Conservation (phyloP, 495 filamentous ascomycete species). For the Penicillium silybi region DNA sequence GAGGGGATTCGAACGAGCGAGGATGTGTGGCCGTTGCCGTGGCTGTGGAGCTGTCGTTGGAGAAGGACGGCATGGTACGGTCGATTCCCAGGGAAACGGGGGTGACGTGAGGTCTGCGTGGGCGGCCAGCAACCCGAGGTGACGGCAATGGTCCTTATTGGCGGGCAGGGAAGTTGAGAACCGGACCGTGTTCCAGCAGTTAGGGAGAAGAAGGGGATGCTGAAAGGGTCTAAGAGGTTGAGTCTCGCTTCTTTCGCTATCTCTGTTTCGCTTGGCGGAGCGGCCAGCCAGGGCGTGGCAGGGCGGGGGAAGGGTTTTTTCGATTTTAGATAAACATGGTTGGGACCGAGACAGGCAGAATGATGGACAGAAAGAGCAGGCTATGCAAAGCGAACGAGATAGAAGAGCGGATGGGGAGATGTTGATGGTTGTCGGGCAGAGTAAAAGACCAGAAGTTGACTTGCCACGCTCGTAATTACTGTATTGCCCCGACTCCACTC, state of each 20-base stretch:
- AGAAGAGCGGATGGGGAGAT: not conserved
- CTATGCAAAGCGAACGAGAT: conserved; percentile 3
- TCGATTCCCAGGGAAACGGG: conserved; percentile 8
- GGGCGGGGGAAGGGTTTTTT: conserved; percentile 6
- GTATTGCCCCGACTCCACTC: conserved; percentile 13
- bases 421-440: conserved; percentile 15
- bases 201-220: conserved; percentile 5
- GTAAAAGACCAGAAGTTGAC: conserved; percentile 7
- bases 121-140: conserved; percentile 24
- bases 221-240: not conserved
- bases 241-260: not conserved
- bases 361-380: conserved; percentile 2
- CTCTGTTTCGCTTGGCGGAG: not conserved
- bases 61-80: conserved; percentile 40
- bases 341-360: not conserved
- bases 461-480: conserved; percentile 20
- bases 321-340: conserved; percentile 17
- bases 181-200: conserved; percentile 17
- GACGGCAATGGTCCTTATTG: conserved; percentile 25
- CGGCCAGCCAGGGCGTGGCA: conserved; percentile 11
- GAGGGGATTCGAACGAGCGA: conserved; percentile 37
- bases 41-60: conserved; percentile 34
- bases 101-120: conserved; percentile 37
- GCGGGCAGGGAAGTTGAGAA: conserved; percentile 19
- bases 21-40: conserved; percentile 34